A percentile compares a stretch with the other conserved stretches of the same genome.
Conservation (phyloP, 2,329 filamentous ascomycete species). For the Endoconidiophora laricicola region DNA sequence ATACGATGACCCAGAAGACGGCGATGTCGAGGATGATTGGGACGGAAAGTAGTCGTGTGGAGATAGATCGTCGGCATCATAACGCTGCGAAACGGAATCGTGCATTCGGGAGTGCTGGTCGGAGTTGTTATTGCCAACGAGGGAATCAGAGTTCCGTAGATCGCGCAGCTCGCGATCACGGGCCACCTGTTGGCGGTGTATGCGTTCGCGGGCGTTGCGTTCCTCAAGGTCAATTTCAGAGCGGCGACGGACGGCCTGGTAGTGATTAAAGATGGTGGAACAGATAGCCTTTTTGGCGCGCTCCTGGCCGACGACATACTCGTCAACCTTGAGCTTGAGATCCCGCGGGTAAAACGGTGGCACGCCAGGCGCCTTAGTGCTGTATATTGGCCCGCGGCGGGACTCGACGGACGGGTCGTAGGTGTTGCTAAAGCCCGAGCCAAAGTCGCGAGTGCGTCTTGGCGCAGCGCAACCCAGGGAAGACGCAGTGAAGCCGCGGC, state of each 20-base stretch:
- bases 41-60: constrained; percentile 14
- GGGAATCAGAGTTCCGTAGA: constrained; percentile 6
- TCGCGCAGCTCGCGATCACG: constrained; percentile 41
- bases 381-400: constrained; percentile 43
- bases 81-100: constrained; percentile 6
- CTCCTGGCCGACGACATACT: constrained; percentile 92
- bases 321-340: constrained; percentile 81
- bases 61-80: constrained; percentile 15
- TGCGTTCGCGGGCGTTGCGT: constrained; percentile 40
- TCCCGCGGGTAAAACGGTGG: constrained; percentile 47
- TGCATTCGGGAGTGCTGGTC: constrained; percentile 1
- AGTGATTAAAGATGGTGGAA: constrained; percentile 91
- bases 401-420: constrained; percentile 38
- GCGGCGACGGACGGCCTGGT: constrained; percentile 68
- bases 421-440: constrained; percentile 40
- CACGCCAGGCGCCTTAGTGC: constrained; percentile 36
- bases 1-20: not conserved
- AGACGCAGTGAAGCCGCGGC: constrained; percentile 17
- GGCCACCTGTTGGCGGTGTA: constrained; percentile 52
- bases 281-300: constrained; percentile 87
- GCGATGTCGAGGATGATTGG: not conserved
- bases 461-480: constrained; percentile 14
- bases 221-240: constrained; percentile 60
- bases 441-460: constrained; percentile 33
- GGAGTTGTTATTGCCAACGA: constrained; percentile 13